Conservation (phyloP, 176 grass and related monocot genomes). For the Musa acuminata region DNA sequence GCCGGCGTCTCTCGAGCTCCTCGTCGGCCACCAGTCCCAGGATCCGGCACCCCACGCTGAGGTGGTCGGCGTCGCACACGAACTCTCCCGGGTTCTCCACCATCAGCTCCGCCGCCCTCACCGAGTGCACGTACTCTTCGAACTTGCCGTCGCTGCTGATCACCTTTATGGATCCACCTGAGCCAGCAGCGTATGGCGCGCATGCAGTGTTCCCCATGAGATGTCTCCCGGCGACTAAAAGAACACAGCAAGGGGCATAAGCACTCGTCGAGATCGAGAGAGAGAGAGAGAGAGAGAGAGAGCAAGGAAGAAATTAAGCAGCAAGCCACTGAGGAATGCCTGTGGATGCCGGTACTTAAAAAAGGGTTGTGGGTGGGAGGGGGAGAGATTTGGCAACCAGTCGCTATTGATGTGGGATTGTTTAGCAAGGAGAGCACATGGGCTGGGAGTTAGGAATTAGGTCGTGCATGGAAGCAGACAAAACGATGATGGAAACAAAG, state of each 20-base stretch:
- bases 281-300: no score
- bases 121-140: constrained; percentile 29
- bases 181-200: constrained; percentile 5
- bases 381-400: background rate
- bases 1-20: constrained; percentile 42
- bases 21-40: constrained; percentile 47
- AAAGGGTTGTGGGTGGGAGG: background rate
- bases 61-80: constrained; percentile 49
- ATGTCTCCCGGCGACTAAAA: background rate
- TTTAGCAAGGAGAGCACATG: background rate
- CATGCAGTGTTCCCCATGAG: constrained; percentile 54
- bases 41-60: constrained; percentile 56
- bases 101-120: constrained; percentile 55
- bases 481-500: background rate
- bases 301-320: background rate
- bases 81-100: constrained; percentile 56
- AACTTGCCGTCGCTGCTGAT: constrained; percentile 44
- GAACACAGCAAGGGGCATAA: background rate
- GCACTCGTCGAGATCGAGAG: background rate
- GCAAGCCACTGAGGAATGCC: no score
- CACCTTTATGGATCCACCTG: constrained; percentile 34
- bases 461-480: background rate
- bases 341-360: no score
- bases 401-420: background rate
- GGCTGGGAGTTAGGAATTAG: background rate